phyloP scores from a whole-genome alignment of 768 basidiomycete genomes.

The Podaxis carcinomalis region DNA sequence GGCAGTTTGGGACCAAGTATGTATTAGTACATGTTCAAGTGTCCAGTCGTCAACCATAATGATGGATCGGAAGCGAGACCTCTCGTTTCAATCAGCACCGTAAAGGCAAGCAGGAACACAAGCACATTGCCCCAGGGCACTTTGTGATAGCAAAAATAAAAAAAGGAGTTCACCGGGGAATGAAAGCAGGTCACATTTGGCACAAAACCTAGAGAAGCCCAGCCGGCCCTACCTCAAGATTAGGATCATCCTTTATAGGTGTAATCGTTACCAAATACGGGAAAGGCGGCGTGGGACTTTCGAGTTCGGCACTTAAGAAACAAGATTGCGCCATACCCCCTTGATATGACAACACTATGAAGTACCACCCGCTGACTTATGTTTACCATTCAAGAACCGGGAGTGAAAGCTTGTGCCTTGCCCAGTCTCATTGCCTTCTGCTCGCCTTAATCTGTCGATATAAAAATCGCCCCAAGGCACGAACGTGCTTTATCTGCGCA shows the following conservation, averaged over 20 bases:
- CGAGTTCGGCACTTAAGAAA: not conserved
- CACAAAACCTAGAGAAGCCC: not conserved
- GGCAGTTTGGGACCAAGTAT: too few species aligned
- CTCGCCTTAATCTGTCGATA: not conserved
- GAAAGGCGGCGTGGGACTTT: not conserved
- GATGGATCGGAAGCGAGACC: not conserved
- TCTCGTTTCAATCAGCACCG: not conserved
- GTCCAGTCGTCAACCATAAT: too few species aligned
- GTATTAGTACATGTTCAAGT: too few species aligned
- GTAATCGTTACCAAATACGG: not conserved
- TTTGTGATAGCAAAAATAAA: conserved; percentile 1
- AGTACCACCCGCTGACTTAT: not conserved
- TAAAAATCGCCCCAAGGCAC: not conserved
- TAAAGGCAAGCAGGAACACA: not conserved
- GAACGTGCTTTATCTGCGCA: not conserved
- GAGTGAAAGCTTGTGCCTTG: not conserved
- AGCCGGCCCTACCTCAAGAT: not conserved
- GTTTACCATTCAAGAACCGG: not conserved
- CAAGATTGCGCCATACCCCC: conserved; percentile 7
- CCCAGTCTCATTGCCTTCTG: not conserved
- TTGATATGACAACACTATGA: conserved; percentile 8
- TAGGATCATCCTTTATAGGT: not conserved
- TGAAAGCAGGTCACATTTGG: not conserved
- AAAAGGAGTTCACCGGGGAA: not conserved
- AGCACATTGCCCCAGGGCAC: not conserved